Conservation (phyloP, 768 basidiomycete genomes). For the Candolleomyces aberdarensis region DNA sequence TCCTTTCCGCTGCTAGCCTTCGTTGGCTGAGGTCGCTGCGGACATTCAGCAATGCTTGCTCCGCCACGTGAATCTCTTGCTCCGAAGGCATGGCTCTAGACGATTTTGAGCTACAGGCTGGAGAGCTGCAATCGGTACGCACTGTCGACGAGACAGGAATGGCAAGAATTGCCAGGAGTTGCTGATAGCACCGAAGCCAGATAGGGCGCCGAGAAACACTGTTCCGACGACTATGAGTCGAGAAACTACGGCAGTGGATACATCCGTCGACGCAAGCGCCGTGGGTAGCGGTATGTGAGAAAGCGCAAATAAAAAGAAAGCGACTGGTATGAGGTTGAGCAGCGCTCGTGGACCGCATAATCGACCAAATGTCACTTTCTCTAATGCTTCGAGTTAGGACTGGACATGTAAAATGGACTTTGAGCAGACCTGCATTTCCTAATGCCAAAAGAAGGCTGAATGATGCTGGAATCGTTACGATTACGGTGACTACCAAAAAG, state of each 20-base stretch:
- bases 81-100: constrained; percentile 41
- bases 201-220: constrained; percentile 72
- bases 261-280: constrained; percentile 37
- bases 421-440: constrained; percentile 23
- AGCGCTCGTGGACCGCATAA: constrained; percentile 32
- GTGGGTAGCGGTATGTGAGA: constrained; percentile 68
- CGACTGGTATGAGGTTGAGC: constrained; percentile 49
- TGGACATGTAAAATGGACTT: not conserved
- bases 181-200: constrained; percentile 75
- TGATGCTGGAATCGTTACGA: constrained; percentile 65
- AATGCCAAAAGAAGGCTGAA: constrained; percentile 56
- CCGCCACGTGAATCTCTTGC: constrained; percentile 49
- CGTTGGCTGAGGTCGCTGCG: constrained; percentile 49
- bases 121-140: not conserved
- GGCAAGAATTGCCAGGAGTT: constrained; percentile 64
- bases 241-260: constrained; percentile 48
- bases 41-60: constrained; percentile 57
- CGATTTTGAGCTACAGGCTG: not conserved
- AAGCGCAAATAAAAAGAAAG: constrained; percentile 53
- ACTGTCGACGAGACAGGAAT: constrained; percentile 27
- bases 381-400: constrained; percentile 5
- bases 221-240: constrained; percentile 77
- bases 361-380: constrained; percentile 11
- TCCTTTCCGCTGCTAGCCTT: constrained; percentile 9
- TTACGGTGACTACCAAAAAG: constrained; percentile 55